These are phyloP conservation scores for Caloboletus inedulis DNA, from an alignment of 1,284 basidiomycete species.

Conservation along the genomic window DNA sequence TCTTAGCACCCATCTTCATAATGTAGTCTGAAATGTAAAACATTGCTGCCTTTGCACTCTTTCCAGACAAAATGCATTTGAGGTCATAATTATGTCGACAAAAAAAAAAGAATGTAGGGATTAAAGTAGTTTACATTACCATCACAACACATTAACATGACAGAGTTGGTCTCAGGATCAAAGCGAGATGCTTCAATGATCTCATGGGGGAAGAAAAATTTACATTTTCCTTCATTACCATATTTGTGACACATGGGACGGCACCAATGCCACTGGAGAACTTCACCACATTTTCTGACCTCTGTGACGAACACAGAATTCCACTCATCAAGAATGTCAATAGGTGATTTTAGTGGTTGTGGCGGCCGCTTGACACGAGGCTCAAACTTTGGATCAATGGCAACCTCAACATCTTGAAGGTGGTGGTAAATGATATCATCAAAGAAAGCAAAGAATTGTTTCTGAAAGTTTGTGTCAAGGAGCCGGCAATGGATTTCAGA, in stretches of 20 bases:
- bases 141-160: conserved; percentile 4
- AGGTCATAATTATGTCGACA: conserved; percentile 19
- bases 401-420: conserved; percentile 7
- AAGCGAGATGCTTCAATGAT: conserved; percentile 9
- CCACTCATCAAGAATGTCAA: not conserved
- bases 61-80: conserved; percentile 15
- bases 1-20: conserved; percentile 12
- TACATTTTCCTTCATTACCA: not conserved
- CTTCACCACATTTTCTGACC: conserved; percentile 15
- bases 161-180: conserved; percentile 4
- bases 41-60: conserved; percentile 16
- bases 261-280: conserved; percentile 5
- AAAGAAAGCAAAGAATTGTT: conserved; percentile 10
- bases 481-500: conserved; percentile 1
- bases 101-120: conserved; percentile 13
- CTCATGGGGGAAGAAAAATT: conserved; percentile 13
- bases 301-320: not conserved
- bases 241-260: conserved; percentile 8
- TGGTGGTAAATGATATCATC: conserved; percentile 14
- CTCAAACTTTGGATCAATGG: conserved; percentile 2
- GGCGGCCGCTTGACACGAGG: conserved; percentile 1
- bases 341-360: not conserved
- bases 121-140: conserved; percentile 10
- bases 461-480: not conserved
- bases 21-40: conserved; percentile 19